Evolutionary conservation across 345 rosid genomes (phyloP).

Genomic region (Populus davidiana): DNA sequence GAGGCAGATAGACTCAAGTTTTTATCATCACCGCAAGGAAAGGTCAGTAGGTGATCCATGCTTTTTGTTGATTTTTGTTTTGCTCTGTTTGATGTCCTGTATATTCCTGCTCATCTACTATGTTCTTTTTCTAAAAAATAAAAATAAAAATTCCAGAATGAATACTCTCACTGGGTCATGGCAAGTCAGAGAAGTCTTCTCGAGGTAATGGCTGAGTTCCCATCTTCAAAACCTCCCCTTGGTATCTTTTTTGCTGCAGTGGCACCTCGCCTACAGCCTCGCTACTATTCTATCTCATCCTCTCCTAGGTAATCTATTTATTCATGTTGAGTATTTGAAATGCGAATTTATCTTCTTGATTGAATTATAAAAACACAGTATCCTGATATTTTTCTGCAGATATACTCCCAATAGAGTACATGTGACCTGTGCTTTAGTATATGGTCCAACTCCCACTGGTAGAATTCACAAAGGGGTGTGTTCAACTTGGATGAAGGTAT

Average conservation of each 20-base stretch:
- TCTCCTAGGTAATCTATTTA: constrained; percentile 27
- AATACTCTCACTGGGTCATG: constrained; percentile 30
- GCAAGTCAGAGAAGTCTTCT: constrained; percentile 38
- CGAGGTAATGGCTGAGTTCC: constrained; percentile 35
- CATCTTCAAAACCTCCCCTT: constrained; percentile 33
- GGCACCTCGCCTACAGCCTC: constrained; percentile 35
- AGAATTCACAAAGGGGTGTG: constrained; percentile 36
- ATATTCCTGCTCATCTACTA: not conserved
- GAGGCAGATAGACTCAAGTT: constrained; percentile 54
- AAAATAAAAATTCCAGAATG: constrained; percentile 10
- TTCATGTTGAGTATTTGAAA: not conserved
- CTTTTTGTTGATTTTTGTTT: not conserved
- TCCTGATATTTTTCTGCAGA: constrained; percentile 18
- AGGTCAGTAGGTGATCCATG: constrained; percentile 14
- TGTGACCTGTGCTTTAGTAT: constrained; percentile 33
- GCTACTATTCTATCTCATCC: constrained; percentile 34
- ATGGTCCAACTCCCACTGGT: constrained; percentile 29
- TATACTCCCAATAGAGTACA: constrained; percentile 26
- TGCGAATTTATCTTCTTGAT: not conserved
- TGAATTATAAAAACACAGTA: not conserved
- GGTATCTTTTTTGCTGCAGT: constrained; percentile 34
- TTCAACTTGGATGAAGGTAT: constrained; percentile 38
- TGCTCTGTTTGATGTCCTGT: not conserved
- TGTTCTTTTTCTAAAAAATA: not conserved
- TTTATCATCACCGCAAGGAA: constrained; percentile 27